These are phyloP conservation scores for Linnemannia hyalina DNA, from an alignment of 192 early-diverging fungal species.

Conservation along the genomic window DNA sequence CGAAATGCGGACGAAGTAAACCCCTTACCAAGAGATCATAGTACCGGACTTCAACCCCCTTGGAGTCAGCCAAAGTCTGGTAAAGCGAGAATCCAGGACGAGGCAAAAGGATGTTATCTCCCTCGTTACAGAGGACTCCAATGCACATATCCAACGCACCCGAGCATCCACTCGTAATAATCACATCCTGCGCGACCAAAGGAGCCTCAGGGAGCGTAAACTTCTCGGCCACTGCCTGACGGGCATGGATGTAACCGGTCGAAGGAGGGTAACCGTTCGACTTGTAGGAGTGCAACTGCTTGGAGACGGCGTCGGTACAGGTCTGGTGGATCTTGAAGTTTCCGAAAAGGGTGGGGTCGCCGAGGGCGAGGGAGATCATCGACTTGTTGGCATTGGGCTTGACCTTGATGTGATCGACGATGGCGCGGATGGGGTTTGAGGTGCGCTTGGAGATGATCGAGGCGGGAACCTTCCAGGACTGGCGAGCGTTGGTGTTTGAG, in stretches of 20 bases:
- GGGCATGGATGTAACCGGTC: constrained; percentile 72
- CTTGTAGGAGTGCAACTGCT: constrained; percentile 75
- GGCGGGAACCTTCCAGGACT: constrained; percentile 65
- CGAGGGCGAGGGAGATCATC: constrained; percentile 77
- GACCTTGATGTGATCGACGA: constrained; percentile 84
- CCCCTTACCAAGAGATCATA: constrained; percentile 79
- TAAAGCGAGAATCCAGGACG: constrained; percentile 90
- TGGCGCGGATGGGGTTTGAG: constrained; percentile 88
- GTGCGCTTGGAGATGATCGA: constrained; percentile 81
- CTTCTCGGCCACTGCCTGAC: constrained; percentile 81
- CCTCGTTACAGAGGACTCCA: constrained; percentile 78
- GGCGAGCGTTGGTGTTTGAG: constrained; percentile 27
- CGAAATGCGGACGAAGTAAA: not conserved
- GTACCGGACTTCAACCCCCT: constrained; percentile 82
- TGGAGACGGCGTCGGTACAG: constrained; percentile 78
- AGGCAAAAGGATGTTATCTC: constrained; percentile 89
- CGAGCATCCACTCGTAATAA: constrained; percentile 86
- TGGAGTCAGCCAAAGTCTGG: constrained; percentile 81
- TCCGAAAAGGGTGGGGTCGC: constrained; percentile 92
- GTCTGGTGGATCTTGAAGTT: constrained; percentile 86
- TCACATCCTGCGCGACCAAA: constrained; percentile 79
- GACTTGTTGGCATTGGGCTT: constrained; percentile 70
- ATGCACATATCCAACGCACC: constrained; percentile 82
- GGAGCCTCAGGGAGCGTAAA: constrained; percentile 79
- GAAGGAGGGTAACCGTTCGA: constrained; percentile 90